phyloP scores from a whole-genome alignment of 768 basidiomycete genomes.

The Suillus weaverae region DNA sequence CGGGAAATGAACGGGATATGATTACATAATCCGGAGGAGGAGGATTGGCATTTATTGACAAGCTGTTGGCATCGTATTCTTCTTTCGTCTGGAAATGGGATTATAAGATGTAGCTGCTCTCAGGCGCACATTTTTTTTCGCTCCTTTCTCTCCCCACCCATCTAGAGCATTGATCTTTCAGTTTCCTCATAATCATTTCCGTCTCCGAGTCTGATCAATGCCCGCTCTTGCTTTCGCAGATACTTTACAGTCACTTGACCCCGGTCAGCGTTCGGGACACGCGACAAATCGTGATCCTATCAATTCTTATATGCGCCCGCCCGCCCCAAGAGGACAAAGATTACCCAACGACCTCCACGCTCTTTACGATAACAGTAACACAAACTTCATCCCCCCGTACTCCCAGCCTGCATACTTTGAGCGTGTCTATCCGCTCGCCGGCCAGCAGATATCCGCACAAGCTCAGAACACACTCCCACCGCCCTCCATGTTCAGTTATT shows the following conservation, averaged over 20 bases:
- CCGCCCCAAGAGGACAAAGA: conserved; percentile 20
- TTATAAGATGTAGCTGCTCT: conserved; percentile 34
- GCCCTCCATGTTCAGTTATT: conserved; percentile 30
- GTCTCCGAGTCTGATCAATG: conserved; percentile 20
- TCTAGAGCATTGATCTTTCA: neutral
- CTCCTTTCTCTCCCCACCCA: conserved; percentile 23
- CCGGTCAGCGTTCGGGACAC: conserved; percentile 1
- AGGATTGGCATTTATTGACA: conserved; percentile 11
- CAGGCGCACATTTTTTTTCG: conserved; percentile 30
- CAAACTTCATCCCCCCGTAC: conserved; percentile 11
- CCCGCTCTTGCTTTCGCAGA: conserved; percentile 29
- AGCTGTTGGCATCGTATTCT: conserved; percentile 13
- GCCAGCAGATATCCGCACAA: conserved; percentile 13
- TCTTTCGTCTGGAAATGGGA: conserved; percentile 13
- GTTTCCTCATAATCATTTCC: conserved; percentile 2
- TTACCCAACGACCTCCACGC: conserved; percentile 20
- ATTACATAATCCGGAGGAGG: conserved; percentile 12
- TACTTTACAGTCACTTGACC: conserved; percentile 7
- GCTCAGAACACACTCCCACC: conserved; percentile 10
- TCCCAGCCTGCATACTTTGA: conserved; percentile 17
- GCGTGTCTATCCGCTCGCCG: conserved; percentile 13
- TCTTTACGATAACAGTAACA: conserved; percentile 24
- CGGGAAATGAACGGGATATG: conserved; percentile 6
- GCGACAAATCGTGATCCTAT: conserved; percentile 8
- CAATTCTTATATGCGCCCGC: conserved; percentile 25